Conservation (phyloP, 192 early-diverging fungal species). For the Geranomyces michiganensis region DNA sequence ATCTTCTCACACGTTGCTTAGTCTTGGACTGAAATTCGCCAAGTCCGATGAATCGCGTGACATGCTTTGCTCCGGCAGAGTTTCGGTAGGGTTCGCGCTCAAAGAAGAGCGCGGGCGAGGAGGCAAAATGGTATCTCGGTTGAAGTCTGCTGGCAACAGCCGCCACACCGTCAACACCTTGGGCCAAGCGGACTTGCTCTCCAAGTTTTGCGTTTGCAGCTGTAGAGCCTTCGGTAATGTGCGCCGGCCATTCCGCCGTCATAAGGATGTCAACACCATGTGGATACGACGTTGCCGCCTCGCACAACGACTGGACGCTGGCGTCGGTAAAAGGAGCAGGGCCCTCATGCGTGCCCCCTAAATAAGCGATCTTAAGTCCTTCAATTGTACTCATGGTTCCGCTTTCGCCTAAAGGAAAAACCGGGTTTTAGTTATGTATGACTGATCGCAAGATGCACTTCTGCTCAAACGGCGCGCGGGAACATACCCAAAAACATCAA, state of each 20-base stretch:
- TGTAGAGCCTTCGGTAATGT: constrained; percentile 38
- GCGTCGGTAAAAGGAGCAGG: background rate
- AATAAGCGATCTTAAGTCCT: constrained; percentile 64
- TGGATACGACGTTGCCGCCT: background rate
- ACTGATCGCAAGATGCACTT: background rate
- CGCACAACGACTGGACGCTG: constrained; percentile 13
- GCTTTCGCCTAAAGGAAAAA: constrained; percentile 18
- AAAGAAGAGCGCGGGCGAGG: constrained; percentile 68
- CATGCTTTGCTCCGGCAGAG: constrained; percentile 51
- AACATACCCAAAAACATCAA: constrained; percentile 68
- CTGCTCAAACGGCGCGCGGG: too few relatives aligned
- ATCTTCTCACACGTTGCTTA: constrained; percentile 68
- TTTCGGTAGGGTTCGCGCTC: constrained; percentile 86
- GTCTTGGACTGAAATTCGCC: constrained; percentile 64
- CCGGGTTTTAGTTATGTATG: background rate
- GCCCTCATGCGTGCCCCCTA: constrained; percentile 45
- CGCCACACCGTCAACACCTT: constrained; percentile 43
- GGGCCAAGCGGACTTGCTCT: constrained; percentile 19
- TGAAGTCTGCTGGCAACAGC: constrained; percentile 52
- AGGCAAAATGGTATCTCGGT: constrained; percentile 90
- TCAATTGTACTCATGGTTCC: constrained; percentile 63
- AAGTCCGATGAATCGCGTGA: constrained; percentile 85
- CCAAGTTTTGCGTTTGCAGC: background rate
- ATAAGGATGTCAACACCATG: constrained; percentile 76
- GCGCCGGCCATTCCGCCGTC: constrained; percentile 79